A percentile compares a stretch with the other conserved stretches of the same genome.
phyloP scores from a whole-genome alignment of 495 filamentous ascomycete genomes.

The Sporormia fimetaria region DNA sequence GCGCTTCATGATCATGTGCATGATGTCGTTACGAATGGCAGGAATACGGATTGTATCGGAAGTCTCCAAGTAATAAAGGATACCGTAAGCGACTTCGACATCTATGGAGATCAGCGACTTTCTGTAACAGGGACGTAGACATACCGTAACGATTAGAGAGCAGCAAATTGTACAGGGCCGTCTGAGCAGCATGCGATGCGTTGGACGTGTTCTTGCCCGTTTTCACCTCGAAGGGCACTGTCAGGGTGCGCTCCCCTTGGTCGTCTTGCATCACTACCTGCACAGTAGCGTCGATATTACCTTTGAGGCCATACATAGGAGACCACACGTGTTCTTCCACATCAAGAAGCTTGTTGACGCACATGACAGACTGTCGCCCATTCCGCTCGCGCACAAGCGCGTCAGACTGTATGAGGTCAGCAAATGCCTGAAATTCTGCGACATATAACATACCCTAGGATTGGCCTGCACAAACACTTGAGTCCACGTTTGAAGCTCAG shows the following conservation, averaged over 20 bases:
- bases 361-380: slow-evolving; percentile 60
- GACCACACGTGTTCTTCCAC: slow-evolving; percentile 98
- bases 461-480: slow-evolving; percentile 59
- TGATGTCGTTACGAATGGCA: slow-evolving; percentile 69
- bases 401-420: slow-evolving; percentile 39
- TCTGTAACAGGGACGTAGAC: slow-evolving; percentile 6
- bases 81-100: slow-evolving; percentile 73
- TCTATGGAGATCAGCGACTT: slow-evolving; percentile 38
- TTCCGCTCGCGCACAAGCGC: slow-evolving; percentile 71
- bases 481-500: slow-evolving; percentile 72
- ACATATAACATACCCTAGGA: slow-evolving; percentile 49
- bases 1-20: slow-evolving; percentile 93
- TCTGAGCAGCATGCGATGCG: slow-evolving; percentile 77
- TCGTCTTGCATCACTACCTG: slow-evolving; percentile 72
- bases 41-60: slow-evolving; percentile 76
- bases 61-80: slow-evolving; percentile 89
- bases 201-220: slow-evolving; percentile 72
- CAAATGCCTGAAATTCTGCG: neutral
- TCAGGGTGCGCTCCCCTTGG: slow-evolving; percentile 50
- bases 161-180: slow-evolving; percentile 83
- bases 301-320: slow-evolving; percentile 91
- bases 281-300: slow-evolving; percentile 96
- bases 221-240: slow-evolving; percentile 90
- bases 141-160: slow-evolving; percentile 82
- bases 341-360: slow-evolving; percentile 84